Evolutionary conservation across 202 grass and related monocot species (phyloP), one percentile per base, ranked within the genome.

Genomic region (Alloteropsis angusta): DNA sequence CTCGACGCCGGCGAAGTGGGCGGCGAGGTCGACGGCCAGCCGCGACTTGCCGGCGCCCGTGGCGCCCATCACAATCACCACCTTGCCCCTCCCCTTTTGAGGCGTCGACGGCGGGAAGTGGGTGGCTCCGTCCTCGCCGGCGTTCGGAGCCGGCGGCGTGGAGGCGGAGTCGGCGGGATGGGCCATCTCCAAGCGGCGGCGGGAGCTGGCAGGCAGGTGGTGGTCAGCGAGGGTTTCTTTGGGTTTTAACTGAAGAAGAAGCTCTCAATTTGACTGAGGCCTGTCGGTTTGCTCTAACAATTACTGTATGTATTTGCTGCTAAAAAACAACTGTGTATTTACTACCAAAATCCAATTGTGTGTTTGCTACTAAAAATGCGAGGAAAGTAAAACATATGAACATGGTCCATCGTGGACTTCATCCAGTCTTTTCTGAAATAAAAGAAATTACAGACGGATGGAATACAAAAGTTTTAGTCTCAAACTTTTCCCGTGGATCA

Each of bases 41-140:
- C 88, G 86, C 45, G 92, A 99, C 83, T 98, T 98, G 50, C 96
- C 90, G n/a, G 89, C 89, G 21, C 95, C 95, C 41, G 95, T 98
- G 16, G 91, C 87, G 65, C 95, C 95, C 92, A 98, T 93, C 63
- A 98, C 86, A 19, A 93, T 84, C 21, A 98, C 92, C 75, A 91
- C 92, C 69, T 90, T 94, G 53, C 25, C 74, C 50, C 15, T 67
- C 35, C 19, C 76, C n/a, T 48, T 76, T 43, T 79, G 50, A 58
- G 48, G 16, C 22, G 12, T 9, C 25, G 11, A 15, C 41, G 42
- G 68, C 62, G 42, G 35, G 26, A 65, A 63, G 36, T 9, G 8
- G 59, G 32, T 32, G 19, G 13, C 15, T 16, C 34, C 75, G 32
- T 68, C 74, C 43, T 71, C 72, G 8, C 52, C 58, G 30, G 62